A percentile compares a stretch with the other conserved stretches of the same genome.
These are phyloP conservation scores for Sporisorium graminicola DNA, from an alignment of 1,284 basidiomycete genomes.

Conservation along the genomic window DNA sequence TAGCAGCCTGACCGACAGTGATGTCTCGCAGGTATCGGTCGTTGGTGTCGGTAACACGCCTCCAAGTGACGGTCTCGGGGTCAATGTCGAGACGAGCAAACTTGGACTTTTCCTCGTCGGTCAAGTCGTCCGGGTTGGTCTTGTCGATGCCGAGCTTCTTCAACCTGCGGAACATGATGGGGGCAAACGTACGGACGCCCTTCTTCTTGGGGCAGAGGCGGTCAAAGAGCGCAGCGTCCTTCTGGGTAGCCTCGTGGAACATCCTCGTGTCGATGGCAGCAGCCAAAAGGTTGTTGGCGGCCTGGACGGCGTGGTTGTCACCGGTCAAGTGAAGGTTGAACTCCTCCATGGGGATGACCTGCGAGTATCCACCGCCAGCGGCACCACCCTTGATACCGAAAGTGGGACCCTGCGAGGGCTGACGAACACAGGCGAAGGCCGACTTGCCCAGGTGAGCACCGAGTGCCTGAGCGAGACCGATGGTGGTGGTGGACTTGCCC, in stretches of 20 bases:
- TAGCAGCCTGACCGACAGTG: slow-evolving; percentile 88
- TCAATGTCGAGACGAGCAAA: slow-evolving; percentile 96
- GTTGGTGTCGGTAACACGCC: slow-evolving; percentile 96
- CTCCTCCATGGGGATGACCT: slow-evolving; percentile 99
- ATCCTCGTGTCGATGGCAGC: slow-evolving; percentile 97
- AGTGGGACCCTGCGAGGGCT: slow-evolving; percentile 97
- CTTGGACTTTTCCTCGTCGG: slow-evolving; percentile 87
- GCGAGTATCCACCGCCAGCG: slow-evolving; percentile 97
- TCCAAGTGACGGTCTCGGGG: slow-evolving; percentile 91
- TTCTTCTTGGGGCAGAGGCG: slow-evolving; percentile 93
- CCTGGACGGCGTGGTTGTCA: slow-evolving; percentile 97
- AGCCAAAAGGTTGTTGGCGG: slow-evolving; percentile 96
- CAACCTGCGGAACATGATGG: slow-evolving; percentile 94
- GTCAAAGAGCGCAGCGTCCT: slow-evolving; percentile 92
- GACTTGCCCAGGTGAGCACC: slow-evolving; percentile 93
- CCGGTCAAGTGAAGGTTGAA: slow-evolving; percentile 97
- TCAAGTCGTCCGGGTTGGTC: slow-evolving; percentile 90
- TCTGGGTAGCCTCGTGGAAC: slow-evolving; percentile 96
- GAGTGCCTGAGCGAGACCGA: slow-evolving; percentile 95
- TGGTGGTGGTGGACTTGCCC: slow-evolving; percentile 98
- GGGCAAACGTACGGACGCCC: slow-evolving; percentile 92
- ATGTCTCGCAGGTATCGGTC: slow-evolving; percentile 96
- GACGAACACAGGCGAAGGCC: slow-evolving; percentile 97
- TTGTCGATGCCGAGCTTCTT: slow-evolving; percentile 96
- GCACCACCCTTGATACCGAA: slow-evolving; percentile 99